Evolutionary conservation across 169 alveolate species (phyloP), one percentile per base, ranked within the genome.

Genomic region (Plasmodium gallinaceum): DNA sequence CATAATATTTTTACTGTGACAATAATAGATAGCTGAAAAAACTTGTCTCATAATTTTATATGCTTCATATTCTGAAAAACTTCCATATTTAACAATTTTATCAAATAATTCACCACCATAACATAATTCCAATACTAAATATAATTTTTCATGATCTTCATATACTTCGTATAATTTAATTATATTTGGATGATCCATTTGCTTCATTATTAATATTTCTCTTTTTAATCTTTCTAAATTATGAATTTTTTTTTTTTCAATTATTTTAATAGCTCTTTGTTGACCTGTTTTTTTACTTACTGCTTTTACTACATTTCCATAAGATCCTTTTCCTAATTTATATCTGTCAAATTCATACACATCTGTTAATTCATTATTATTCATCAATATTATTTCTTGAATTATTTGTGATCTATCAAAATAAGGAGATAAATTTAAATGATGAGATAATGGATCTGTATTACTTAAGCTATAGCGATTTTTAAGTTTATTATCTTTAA

Each of bases 21-120:
- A 95, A 93, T 97, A 98, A 66, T 96, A 96, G 46, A 97, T 94
- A 16, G 99, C 99, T n/a, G 97, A 94, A 88, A 97, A 93, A 45
- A 98, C 74, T 76, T 98, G 99, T 62, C 96, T 88, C 98, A 97
- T 97, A 65, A 98, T 93, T 76, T 92, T 92, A 5, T 98, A 97
- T 24, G 97, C 98, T 88, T 97, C 96, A 74, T 93, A 94, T 88
- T 98, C 99, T 3, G 96, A 89, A 76, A 97, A 96, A 46, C 93
- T 90, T 32, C 98, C 98, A 71, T 90, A 95, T 65, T 95, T 96
- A 2, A 95, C 95, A 39, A 98, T 98, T 83, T 98, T 96, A 88
- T 98, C 99, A 70, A 98, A 98, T 54, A 98, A 95, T 93, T 98
- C 99, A 24, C 99, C 99, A 18, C 99, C 99, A 2, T 89, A 66